phyloP scores from a whole-genome alignment of 768 basidiomycete genomes.

The Suillus weaverae region DNA sequence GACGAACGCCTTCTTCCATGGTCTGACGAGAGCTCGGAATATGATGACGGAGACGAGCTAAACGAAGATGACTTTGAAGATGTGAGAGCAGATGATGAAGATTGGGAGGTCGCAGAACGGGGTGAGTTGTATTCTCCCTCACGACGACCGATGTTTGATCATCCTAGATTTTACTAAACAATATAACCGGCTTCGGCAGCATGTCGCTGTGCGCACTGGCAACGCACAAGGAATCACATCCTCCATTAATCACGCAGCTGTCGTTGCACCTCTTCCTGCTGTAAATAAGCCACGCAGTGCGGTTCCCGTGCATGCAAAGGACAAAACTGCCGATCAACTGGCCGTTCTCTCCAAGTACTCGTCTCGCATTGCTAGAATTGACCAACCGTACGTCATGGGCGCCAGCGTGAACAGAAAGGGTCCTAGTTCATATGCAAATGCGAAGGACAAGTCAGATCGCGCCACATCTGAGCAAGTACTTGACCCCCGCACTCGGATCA shows the following conservation, averaged over 20 bases:
- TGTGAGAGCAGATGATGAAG: slow-evolving; percentile 77
- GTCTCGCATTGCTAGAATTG: slow-evolving; percentile 72
- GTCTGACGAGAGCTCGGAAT: slow-evolving; percentile 30
- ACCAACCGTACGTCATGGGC: slow-evolving; percentile 63
- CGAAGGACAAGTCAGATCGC: slow-evolving; percentile 95
- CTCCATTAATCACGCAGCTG: slow-evolving; percentile 44
- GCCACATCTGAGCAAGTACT: slow-evolving; percentile 97
- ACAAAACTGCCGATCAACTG: slow-evolving; percentile 71
- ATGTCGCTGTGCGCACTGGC: slow-evolving; percentile 80
- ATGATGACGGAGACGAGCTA: slow-evolving; percentile 24
- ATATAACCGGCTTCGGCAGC: slow-evolving; percentile 91
- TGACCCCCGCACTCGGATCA: slow-evolving; percentile 91
- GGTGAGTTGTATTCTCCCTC: slow-evolving; percentile 42
- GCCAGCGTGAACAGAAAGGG: slow-evolving; percentile 92
- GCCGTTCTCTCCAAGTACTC: slow-evolving; percentile 75
- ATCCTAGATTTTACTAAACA: slow-evolving; percentile 94
- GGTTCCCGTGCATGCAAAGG: slow-evolving; percentile 39
- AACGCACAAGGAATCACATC: slow-evolving; percentile 61
- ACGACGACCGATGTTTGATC: slow-evolving; percentile 1
- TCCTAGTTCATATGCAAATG: slow-evolving; percentile 80
- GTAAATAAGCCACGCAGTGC: slow-evolving; percentile 61
- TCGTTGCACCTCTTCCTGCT: slow-evolving; percentile 66
- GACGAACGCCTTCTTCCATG: slow-evolving; percentile 31
- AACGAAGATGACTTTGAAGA: slow-evolving; percentile 56
- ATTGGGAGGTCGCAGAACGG: slow-evolving; percentile 85